A percentile compares a stretch with the other conserved stretches of the same genome.
These are phyloP conservation scores for Penicillium thymicola DNA, from an alignment of 2,329 filamentous ascomycete genomes.

Conservation along the genomic window DNA sequence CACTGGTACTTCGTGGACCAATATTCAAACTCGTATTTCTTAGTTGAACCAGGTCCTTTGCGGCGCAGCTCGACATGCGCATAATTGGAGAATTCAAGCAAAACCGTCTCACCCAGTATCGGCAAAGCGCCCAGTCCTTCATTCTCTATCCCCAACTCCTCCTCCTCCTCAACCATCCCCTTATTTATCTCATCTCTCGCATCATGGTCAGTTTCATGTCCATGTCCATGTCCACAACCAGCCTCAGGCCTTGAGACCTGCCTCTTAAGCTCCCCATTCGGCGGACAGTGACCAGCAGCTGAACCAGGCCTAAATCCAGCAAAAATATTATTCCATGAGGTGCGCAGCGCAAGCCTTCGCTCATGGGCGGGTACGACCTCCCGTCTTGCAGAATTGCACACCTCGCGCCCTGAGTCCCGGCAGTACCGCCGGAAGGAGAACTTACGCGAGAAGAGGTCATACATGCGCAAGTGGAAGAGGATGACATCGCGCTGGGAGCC, in stretches of 20 bases:
- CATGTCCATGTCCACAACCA: not conserved
- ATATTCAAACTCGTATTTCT: slow-evolving; percentile 88
- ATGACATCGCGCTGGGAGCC: slow-evolving; percentile 63
- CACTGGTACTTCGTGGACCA: slow-evolving; percentile 86
- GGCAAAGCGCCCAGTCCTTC: not conserved
- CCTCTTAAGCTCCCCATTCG: slow-evolving; percentile 46
- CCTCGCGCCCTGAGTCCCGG: slow-evolving; percentile 86
- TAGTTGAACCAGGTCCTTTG: slow-evolving; percentile 61
- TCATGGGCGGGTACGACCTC: slow-evolving; percentile 53
- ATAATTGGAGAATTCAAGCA: slow-evolving; percentile 96
- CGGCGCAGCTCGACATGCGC: slow-evolving; percentile 81
- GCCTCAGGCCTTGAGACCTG: slow-evolving; percentile 56
- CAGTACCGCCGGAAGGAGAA: slow-evolving; percentile 91
- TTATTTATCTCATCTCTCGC: not conserved
- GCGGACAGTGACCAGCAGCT: slow-evolving; percentile 45
- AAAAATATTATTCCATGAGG: slow-evolving; percentile 60
- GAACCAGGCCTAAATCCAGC: slow-evolving; percentile 56
- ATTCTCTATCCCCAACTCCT: slow-evolving; percentile 11
- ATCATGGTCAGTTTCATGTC: not conserved
- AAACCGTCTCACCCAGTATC: slow-evolving; percentile 70
- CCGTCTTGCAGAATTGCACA: slow-evolving; percentile 78
- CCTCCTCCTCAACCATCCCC: slow-evolving; percentile 1
- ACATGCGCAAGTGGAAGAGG: slow-evolving; percentile 93
- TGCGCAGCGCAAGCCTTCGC: slow-evolving; percentile 52
- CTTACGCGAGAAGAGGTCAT: slow-evolving; percentile 79